phyloP scores from a whole-genome alignment of 495 filamentous ascomycete species.

The Penicillium robsamsonii region DNA sequence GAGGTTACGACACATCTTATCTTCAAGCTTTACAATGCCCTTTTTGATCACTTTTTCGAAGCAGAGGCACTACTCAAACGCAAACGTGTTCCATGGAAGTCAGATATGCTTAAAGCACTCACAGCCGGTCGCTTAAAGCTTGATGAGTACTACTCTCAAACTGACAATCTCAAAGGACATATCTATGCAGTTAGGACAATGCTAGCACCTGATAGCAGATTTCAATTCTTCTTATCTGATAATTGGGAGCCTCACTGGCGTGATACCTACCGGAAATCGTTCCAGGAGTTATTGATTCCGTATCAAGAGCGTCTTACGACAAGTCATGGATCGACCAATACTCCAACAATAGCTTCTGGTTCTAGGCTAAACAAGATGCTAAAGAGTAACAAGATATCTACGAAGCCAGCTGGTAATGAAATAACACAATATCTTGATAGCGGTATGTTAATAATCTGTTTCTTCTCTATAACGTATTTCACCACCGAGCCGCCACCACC shows the following conservation, averaged over 20 bases:
- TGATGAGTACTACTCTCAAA: constrained; percentile 15
- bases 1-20: background rate
- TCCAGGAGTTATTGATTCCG: background rate
- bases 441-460: background rate
- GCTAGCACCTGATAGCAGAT: constrained; percentile 2
- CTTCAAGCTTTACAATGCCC: constrained; percentile 9
- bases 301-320: too few relatives aligned
- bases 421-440: background rate
- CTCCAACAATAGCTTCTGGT: too few relatives aligned
- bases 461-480: background rate
- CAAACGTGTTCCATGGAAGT: background rate
- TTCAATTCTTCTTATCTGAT: constrained; percentile 14
- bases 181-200: constrained; percentile 13
- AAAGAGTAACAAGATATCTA: too few relatives aligned
- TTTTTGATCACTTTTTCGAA: constrained; percentile 6
- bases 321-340: too few relatives aligned
- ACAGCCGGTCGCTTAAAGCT: constrained; percentile 4
- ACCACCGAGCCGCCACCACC: too few relatives aligned
- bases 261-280: background rate
- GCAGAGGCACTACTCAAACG: background rate
- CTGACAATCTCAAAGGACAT: constrained; percentile 6
- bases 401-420: too few relatives aligned
- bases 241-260: background rate
- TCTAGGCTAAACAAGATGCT: too few relatives aligned
- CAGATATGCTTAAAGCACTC: background rate